Evolutionary conservation across 139 green algal genomes (phyloP).

Genomic region (Chlamydomonas asymmetrica): DNA sequence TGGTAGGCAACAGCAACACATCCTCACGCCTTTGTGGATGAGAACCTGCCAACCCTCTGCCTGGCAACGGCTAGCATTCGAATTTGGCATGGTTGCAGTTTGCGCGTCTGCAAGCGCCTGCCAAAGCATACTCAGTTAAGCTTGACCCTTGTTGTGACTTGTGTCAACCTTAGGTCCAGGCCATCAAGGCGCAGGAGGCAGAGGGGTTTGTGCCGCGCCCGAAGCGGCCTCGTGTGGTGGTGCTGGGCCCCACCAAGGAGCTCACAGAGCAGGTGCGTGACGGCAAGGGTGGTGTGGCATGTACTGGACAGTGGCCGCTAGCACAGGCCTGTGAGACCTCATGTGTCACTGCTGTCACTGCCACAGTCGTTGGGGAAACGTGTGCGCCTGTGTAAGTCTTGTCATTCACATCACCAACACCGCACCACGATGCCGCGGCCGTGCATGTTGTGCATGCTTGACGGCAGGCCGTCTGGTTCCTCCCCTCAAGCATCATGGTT

Average conservation of each 20-base stretch:
- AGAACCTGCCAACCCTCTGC: not conserved
- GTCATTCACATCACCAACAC: too few relatives aligned
- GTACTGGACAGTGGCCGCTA: too few relatives aligned
- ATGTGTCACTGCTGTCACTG: not conserved
- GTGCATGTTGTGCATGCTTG: too few relatives aligned
- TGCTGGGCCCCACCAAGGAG: constrained; percentile 89
- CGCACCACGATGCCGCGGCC: too few relatives aligned
- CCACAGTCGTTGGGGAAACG: too few relatives aligned
- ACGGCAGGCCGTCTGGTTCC: too few relatives aligned
- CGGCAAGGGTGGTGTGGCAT: not conserved
- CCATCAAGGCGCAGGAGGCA: constrained; percentile 68
- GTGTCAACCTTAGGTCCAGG: constrained; percentile 54
- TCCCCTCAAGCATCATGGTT: too few relatives aligned
- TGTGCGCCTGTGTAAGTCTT: too few relatives aligned
- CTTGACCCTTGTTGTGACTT: not conserved
- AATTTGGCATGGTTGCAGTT: not conserved
- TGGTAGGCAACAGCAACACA: constrained; percentile 54
- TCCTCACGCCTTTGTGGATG: too few relatives aligned
- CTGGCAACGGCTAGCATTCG: not conserved
- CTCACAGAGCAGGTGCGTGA: constrained; percentile 81
- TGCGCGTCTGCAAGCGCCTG: too few relatives aligned
- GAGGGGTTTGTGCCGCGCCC: constrained; percentile 50
- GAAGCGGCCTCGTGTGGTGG: constrained; percentile 75
- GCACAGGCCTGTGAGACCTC: not conserved
- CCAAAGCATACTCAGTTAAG: not conserved